Evolutionary conservation across 345 rosid species (phyloP).

Genomic region (Pseudoturritis turrita): DNA sequence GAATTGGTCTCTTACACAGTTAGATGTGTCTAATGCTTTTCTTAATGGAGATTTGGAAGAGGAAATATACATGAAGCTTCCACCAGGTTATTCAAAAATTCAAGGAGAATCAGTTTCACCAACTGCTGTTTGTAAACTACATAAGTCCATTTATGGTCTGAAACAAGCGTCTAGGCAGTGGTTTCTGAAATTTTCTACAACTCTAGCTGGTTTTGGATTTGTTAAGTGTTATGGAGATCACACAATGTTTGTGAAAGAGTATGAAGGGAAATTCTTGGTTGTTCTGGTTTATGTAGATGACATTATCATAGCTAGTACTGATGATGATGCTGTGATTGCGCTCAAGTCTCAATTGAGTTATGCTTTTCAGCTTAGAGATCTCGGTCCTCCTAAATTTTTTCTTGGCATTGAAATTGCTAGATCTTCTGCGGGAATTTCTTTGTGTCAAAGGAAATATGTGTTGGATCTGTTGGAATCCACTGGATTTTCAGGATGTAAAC

Average conservation of each 20-base stretch:
- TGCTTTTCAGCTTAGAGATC: not conserved
- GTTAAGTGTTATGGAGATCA: not conserved
- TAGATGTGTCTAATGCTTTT: no score
- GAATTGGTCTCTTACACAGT: no score
- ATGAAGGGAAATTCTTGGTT: rapidly evolving
- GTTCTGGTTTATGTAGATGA: not conserved
- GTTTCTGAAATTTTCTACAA: no score
- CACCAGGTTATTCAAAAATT: no score
- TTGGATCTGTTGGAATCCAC: not conserved
- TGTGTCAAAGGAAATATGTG: not conserved
- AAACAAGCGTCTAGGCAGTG: no score
- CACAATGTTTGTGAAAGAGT: not conserved
- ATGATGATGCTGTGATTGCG: not conserved
- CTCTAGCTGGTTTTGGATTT: no score
- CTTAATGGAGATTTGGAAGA: no score
- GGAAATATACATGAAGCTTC: no score
- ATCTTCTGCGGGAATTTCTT: not conserved
- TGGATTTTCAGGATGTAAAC: not conserved
- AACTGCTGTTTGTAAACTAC: no score
- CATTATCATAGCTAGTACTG: not conserved
- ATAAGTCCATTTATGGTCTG: no score
- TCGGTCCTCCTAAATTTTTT: not conserved
- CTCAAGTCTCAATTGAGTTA: not conserved
- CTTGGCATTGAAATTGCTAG: not conserved
- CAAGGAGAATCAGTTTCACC: no score